A percentile compares a stretch with the other conserved stretches of the same genome.
Conservation (phyloP, 2,329 filamentous ascomycete genomes). For the Cladorrhinum sp. region DNA sequence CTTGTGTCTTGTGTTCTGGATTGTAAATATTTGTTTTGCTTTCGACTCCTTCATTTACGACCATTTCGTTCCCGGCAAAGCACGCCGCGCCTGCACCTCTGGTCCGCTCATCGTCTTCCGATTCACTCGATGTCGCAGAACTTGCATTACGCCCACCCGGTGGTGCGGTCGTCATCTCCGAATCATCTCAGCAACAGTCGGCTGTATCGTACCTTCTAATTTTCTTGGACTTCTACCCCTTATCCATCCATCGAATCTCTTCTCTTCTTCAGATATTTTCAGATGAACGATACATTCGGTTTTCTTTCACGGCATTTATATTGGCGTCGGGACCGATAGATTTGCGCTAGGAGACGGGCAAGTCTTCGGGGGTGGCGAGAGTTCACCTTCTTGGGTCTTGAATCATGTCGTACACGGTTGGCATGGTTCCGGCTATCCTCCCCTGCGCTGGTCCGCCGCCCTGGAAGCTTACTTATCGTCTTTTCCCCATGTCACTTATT, state of each 20-base stretch:
- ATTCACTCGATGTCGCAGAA: neutral
- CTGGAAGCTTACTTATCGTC: neutral
- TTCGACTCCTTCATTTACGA: slow-evolving; percentile 7
- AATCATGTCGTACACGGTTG: neutral
- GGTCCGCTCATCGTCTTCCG: neutral
- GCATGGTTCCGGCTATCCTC: neutral
- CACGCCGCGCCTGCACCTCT: neutral
- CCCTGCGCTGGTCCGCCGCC: neutral
- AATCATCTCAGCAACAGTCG: slow-evolving; percentile 10
- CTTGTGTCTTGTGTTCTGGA: slow-evolving; percentile 15
- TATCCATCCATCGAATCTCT: slow-evolving; percentile 4
- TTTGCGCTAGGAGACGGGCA: neutral
- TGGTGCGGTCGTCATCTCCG: neutral
- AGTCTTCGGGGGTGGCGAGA: neutral
- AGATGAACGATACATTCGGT: slow-evolving; percentile 13
- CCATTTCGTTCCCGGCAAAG: slow-evolving; percentile 7
- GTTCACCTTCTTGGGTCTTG: neutral
- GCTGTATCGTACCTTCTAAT: slow-evolving; percentile 25
- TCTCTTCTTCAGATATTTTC: slow-evolving; percentile 10
- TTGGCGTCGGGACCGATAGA: slow-evolving; percentile 1
- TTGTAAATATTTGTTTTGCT: slow-evolving; percentile 28
- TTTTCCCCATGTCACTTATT: neutral
- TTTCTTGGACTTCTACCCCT: slow-evolving; percentile 2
- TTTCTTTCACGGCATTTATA: slow-evolving; percentile 4
- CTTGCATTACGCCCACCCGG: neutral